Base-by-base conservation (phyloP, 108 stramenopile genomes). In the Nitzschia putrida region DNA sequence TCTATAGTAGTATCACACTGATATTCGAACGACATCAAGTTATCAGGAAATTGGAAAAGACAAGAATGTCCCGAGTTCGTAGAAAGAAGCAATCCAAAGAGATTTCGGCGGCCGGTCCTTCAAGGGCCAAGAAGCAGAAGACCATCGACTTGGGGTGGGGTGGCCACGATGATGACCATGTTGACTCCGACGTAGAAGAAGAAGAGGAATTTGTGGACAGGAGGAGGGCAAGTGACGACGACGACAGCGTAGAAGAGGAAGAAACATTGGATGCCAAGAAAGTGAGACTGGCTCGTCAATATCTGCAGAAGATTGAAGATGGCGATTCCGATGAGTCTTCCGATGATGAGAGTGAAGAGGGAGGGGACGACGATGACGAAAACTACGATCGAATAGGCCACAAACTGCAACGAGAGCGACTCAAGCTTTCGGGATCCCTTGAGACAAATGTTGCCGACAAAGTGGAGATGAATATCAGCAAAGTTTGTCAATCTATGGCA, bases 221-320 rank as follows among this genome's bases (percentile, higher is more conserved):
- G 47, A 10, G 53, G 16, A 7, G 47, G 10, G 25, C 53, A 16
- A 60, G 67, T n/a, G 61, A 52, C 3, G 83, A 86, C 41, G 79
- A 78, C 7, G 77, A 77, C 16, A 57, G 54, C 10, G 61, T 71
- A 3, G 85, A 86, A 53, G 88, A 88, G 57, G 84, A 91, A 63
- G 90, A 91, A 68, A 88, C 88, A 20, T 64, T 87, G 24, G 89
- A 89, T 56, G 85, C 86, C 43, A 95, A 95, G 68, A 55, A 78
- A 67, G 79, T 92, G 57, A 73, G 94, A 26, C 47, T 95, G 66
- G 94, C 94, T 16, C 66, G 87, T 20, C 83, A 92, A 64, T 95
- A 95, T 76, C 69, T 95, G 47, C 64, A 77, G 16, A 85, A 84
- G 57, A 57, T 95, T 51, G 80, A 76, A 43, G 55, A 42, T 11